These are phyloP conservation scores for Areca catechu DNA, from an alignment of 176 grass and related monocot genomes.

Conservation along the genomic window DNA sequence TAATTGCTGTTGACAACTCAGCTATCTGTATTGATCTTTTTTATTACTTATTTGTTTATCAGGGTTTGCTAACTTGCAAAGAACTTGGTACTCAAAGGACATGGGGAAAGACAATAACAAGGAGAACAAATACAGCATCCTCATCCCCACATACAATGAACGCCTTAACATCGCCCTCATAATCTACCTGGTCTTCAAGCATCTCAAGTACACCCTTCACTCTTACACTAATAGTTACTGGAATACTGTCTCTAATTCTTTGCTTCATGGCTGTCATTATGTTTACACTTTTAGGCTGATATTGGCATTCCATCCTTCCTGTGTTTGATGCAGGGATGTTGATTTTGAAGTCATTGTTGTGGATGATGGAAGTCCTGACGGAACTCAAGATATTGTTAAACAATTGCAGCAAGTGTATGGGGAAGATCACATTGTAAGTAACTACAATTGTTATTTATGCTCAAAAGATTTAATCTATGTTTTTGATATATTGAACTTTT, in stretches of 20 bases:
- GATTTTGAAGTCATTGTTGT: constrained; percentile 95
- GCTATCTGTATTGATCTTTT: no score
- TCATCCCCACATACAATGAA: constrained; percentile 94
- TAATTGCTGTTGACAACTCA: no score
- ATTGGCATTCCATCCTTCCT: no score
- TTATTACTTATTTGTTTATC: no score
- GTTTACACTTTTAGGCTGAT: no score
- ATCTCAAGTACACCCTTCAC: constrained; percentile 47
- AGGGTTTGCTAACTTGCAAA: no score
- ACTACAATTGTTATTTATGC: background rate
- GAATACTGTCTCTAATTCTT: no score
- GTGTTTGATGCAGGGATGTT: constrained; percentile 30
- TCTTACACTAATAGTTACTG: no score
- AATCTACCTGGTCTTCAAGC: constrained; percentile 88
- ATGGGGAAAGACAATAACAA: constrained; percentile 4
- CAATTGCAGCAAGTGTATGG: constrained; percentile 89
- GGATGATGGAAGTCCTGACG: constrained; percentile 95
- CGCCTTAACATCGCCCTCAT: constrained; percentile 87
- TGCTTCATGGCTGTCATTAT: no score
- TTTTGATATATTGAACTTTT: no score
- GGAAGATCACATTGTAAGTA: constrained; percentile 85
- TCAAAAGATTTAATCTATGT: no score
- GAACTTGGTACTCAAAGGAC: no score
- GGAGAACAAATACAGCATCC: constrained; percentile 59
- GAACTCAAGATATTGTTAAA: constrained; percentile 93